A percentile compares a stretch with the other conserved stretches of the same genome.
Evolutionary conservation across 2,329 filamentous ascomycete species (phyloP).

Genomic region (Knufia petricola): DNA sequence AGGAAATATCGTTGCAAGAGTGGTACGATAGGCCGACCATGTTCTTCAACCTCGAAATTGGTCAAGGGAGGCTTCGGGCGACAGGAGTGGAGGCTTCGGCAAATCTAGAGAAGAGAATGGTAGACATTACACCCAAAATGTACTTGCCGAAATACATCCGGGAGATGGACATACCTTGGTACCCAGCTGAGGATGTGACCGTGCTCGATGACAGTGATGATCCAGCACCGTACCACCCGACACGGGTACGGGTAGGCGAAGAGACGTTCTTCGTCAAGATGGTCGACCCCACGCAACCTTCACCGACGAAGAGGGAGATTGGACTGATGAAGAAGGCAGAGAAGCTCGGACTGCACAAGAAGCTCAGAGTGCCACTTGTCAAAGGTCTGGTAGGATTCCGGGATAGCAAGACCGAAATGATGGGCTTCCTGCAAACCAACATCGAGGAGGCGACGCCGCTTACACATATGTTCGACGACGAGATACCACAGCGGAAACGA

Average conservation of each 20-base stretch:
- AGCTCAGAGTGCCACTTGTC: constrained; percentile 7
- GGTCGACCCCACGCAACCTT: constrained; percentile 7
- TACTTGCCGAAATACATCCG: constrained; percentile 6
- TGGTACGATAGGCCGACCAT: constrained; percentile 9
- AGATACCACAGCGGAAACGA: neutral
- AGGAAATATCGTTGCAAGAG: constrained; percentile 1
- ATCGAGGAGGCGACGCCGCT: constrained; percentile 4
- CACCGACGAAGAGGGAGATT: constrained; percentile 12
- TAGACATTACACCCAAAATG: constrained; percentile 1
- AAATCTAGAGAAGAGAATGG: constrained; percentile 1
- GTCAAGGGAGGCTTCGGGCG: neutral
- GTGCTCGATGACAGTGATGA: constrained; percentile 5
- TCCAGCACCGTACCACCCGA: constrained; percentile 7
- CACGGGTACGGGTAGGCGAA: constrained; percentile 3
- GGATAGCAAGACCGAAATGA: constrained; percentile 10
- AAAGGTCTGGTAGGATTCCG: constrained; percentile 6
- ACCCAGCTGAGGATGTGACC: neutral
- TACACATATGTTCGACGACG: constrained; percentile 4
- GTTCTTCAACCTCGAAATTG: constrained; percentile 8
- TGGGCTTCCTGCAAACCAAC: constrained; percentile 8
- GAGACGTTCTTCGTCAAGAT: constrained; percentile 13
- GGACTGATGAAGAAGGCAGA: constrained; percentile 11
- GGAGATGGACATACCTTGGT: constrained; percentile 6
- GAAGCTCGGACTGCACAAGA: constrained; percentile 3
- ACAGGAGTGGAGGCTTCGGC: neutral